phyloP scores from a whole-genome alignment of 2,329 filamentous ascomycete genomes.

The Endocalyx cinctus region DNA sequence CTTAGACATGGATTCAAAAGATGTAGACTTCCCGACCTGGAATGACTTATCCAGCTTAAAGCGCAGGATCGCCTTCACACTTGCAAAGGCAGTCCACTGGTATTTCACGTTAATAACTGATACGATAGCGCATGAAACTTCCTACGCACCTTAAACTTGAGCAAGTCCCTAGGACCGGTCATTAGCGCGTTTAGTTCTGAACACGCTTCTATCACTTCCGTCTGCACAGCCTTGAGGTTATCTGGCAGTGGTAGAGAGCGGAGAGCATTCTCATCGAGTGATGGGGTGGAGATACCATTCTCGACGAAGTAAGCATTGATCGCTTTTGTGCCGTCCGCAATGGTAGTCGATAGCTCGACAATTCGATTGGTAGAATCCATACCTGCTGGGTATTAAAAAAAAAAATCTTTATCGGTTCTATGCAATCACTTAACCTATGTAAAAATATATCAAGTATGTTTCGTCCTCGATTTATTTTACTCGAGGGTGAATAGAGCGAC shows the following conservation, averaged over 20 bases:
- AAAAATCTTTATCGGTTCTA: too few relatives aligned
- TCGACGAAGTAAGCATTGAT: conserved; percentile 8
- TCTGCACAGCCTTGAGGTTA: conserved; percentile 8
- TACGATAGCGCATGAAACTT: too few relatives aligned
- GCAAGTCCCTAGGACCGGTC: conserved; percentile 11
- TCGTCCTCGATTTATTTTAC: too few relatives aligned
- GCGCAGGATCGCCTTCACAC: conserved; percentile 15
- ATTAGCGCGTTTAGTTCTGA: conserved; percentile 15
- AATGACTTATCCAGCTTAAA: conserved; percentile 16
- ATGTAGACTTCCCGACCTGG: conserved; percentile 8
- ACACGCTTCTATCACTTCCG: conserved; percentile 11
- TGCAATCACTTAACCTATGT: too few relatives aligned
- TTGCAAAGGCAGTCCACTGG: conserved; percentile 14
- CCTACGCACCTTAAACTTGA: conserved; percentile 8
- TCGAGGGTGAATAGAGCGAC: too few relatives aligned
- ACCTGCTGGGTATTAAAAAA: too few relatives aligned
- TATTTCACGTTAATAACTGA: too few relatives aligned
- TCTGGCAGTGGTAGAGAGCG: conserved; percentile 9
- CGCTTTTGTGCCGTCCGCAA: conserved; percentile 9
- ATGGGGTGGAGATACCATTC: conserved; percentile 10
- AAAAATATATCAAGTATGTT: too few relatives aligned
- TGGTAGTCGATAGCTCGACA: conserved; percentile 11
- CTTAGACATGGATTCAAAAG: conserved; percentile 11
- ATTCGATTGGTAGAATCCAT: conserved; percentile 10
- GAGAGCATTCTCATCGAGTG: conserved; percentile 10